phyloP scores from a whole-genome alignment of 768 basidiomycete species.

The Pisolithus albus region DNA sequence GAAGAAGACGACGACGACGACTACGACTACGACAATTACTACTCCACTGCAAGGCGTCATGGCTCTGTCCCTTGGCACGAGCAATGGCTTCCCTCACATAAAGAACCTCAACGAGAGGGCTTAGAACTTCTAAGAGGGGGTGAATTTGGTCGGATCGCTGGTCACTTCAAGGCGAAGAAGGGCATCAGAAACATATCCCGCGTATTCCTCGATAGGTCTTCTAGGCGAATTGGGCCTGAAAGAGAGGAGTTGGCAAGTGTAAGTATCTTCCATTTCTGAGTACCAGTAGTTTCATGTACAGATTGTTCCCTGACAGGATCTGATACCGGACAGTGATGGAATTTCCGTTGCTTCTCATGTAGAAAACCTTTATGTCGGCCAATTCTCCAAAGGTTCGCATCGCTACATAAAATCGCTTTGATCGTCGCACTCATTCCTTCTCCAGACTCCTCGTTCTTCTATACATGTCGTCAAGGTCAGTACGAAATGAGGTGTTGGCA shows the following conservation, averaged over 20 bases:
- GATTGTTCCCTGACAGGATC: conserved; percentile 36
- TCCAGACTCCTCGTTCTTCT: conserved; percentile 84
- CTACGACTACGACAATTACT: conserved; percentile 24
- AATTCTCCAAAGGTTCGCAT: conserved; percentile 63
- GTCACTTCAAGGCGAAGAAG: conserved; percentile 39
- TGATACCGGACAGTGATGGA: conserved; percentile 75
- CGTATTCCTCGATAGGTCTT: conserved; percentile 38
- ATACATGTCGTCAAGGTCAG: conserved; percentile 81
- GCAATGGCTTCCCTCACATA: conserved; percentile 35
- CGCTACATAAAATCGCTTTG: neutral
- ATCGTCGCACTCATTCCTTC: conserved; percentile 2
- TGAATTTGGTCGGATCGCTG: conserved; percentile 66
- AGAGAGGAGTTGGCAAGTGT: conserved; percentile 56
- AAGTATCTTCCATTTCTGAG: conserved; percentile 17
- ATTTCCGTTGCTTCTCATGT: conserved; percentile 69
- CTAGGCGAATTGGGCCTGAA: conserved; percentile 25
- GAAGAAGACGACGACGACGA: neutral
- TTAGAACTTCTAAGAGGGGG: conserved; percentile 63
- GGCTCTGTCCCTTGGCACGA: conserved; percentile 28
- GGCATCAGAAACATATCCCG: conserved; percentile 44
- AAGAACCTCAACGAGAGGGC: conserved; percentile 58
- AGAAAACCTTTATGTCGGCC: conserved; percentile 77
- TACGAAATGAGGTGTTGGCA: neutral
- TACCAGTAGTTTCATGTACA: neutral
- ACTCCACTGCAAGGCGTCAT: conserved; percentile 8